Base-by-base conservation (phyloP, 768 basidiomycete species). In the Naematelia encephala region DNA sequence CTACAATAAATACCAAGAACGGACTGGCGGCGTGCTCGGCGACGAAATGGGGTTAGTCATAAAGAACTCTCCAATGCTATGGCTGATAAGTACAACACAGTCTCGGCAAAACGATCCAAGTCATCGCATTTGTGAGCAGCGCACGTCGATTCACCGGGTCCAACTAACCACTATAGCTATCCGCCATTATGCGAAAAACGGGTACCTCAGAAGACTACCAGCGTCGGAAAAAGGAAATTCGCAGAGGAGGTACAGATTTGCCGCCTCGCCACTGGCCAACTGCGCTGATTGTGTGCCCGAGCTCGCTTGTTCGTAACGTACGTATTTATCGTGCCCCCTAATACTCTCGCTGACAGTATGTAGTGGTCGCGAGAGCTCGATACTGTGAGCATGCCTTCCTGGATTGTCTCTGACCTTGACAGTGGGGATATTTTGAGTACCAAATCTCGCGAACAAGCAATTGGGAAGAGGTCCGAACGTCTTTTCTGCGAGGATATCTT, bases 391-490 rank as follows among this genome's bases (percentile, higher is more conserved):
- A 1, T 21, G 3, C n/a, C 4, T 21, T 25, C 25, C 3, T 51
- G 22, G 22, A 27, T 25, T 21, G 14, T 27, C 4, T 44, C 44
- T 55, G 50, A 57, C 25, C 1, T 30, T 3, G 14, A 28, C 61
- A 93, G 89, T 98, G 94, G 94, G 89, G 90, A 0, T 93, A 91
- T 74, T 93, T 97, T 64, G 90, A 93, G 76, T 85, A 89, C 42
- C 89, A 86, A 1, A 75, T 85, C 51, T 92, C 68, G 82, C 80
- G 16, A 85, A 80, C 72, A 0, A 79, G 82, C 46, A 80, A 84
- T 26, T 84, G 87, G 51, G 80, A 80, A 23, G 78, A 80, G 0
- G 82, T 88, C 0, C 76, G 91, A 0, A 79, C 80, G 0, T 84
- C 88, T 53, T 97, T 97, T 76, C 84, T 82, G 64, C 78, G 87